These are phyloP conservation scores for Leavenworthia alabamica DNA, from an alignment of 345 rosid genomes.

Conservation along the genomic window DNA sequence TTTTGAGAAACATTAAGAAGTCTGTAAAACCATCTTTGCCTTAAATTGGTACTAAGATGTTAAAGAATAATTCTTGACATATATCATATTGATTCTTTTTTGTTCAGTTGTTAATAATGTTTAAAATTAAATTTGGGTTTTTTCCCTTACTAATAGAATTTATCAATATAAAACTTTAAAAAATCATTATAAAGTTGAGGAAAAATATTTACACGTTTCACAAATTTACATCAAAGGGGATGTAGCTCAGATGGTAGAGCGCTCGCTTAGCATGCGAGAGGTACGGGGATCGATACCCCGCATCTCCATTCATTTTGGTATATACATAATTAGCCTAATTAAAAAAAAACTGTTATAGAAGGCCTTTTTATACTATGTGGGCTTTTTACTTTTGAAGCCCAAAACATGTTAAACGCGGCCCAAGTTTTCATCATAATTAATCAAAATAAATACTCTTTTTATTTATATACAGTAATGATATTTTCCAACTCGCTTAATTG, in stretches of 20 bases:
- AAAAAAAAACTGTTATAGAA: no score
- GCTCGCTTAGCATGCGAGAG: constrained; percentile 95
- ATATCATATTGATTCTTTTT: background rate
- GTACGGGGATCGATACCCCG: constrained; percentile 47
- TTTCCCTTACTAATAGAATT: background rate
- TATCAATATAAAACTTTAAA: no score
- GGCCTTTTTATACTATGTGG: no score
- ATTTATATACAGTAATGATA: background rate
- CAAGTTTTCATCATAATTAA: background rate
- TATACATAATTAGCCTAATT: no score
- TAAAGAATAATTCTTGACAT: constrained; percentile 5
- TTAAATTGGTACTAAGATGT: constrained; percentile 5
- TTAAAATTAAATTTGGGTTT: background rate
- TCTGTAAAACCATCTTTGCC: constrained; percentile 37
- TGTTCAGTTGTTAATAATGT: constrained; percentile 5
- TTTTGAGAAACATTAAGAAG: constrained; percentile 56
- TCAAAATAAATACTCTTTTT: background rate
- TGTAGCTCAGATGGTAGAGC: constrained; percentile 42
- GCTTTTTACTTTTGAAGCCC: no score
- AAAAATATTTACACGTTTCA: no score
- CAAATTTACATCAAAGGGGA: background rate
- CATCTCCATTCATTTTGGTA: background rate
- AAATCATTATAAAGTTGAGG: no score
- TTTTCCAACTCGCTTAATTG: background rate
- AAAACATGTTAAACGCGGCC: background rate